Evolutionary conservation across 441 rosid genomes (phyloP).

Genomic region (Mallotus repandus): DNA sequence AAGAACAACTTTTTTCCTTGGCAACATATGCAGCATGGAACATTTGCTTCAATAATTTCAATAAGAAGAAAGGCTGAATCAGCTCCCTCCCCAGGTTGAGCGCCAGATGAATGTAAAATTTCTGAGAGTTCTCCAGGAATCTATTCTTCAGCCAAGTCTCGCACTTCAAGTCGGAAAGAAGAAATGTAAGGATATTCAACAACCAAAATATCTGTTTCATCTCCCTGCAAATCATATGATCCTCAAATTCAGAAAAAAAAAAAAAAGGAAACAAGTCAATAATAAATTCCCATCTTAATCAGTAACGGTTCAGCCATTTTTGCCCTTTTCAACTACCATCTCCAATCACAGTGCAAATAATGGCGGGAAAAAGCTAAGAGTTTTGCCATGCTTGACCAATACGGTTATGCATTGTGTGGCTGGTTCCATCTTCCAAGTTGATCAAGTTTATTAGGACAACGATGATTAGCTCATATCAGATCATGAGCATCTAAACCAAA

Average conservation of each 20-base stretch:
- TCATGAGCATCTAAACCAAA: background rate
- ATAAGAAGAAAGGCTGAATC: background rate
- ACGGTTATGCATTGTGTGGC: background rate
- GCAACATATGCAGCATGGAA: background rate
- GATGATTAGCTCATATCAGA: background rate
- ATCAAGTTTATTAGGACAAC: background rate
- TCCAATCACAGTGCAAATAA: background rate
- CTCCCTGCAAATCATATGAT: slow-evolving; percentile 26
- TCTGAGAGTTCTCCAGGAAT: slow-evolving; percentile 6
- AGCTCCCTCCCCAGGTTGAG: slow-evolving; percentile 25
- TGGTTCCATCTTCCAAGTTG: background rate
- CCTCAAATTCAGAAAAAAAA: slow-evolving; percentile 9
- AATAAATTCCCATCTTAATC: background rate
- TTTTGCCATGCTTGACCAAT: slow-evolving; percentile 6
- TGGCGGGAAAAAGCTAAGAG: slow-evolving; percentile 5
- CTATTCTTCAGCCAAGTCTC: background rate
- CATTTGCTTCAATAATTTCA: background rate
- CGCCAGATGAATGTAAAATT: slow-evolving; percentile 17
- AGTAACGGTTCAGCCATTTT: background rate
- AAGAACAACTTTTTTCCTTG: background rate
- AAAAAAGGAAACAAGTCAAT: background rate
- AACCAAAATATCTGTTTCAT: background rate
- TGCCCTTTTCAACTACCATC: background rate
- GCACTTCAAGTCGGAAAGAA: background rate
- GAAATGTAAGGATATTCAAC: slow-evolving; percentile 6